These are phyloP conservation scores for Nepenthes gracilis DNA, from an alignment of 148 eudicot genomes.

Conservation along the genomic window DNA sequence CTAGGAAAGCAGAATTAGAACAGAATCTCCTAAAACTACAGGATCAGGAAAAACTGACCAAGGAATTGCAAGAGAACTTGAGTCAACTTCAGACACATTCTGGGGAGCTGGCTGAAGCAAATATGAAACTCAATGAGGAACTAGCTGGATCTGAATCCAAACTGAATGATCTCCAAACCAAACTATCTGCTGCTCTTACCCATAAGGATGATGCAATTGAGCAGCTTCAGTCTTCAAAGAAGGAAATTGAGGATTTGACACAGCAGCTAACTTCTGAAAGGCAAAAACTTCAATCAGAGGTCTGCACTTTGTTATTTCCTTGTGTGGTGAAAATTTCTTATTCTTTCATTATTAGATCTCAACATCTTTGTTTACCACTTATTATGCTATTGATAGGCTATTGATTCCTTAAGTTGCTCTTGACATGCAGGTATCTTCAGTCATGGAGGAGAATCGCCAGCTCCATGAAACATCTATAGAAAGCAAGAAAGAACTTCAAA, in stretches of 20 bases:
- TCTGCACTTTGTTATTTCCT: slow-evolving; percentile 5
- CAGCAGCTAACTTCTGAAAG: slow-evolving; percentile 52
- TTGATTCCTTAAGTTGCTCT: background rate
- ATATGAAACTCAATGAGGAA: slow-evolving; percentile 33
- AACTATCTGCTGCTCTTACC: slow-evolving; percentile 24
- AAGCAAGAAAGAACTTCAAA: slow-evolving; percentile 39
- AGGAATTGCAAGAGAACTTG: slow-evolving; percentile 31
- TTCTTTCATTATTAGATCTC: background rate
- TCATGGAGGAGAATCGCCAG: slow-evolving; percentile 40
- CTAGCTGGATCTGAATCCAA: slow-evolving; percentile 32
- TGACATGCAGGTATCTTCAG: slow-evolving; percentile 42
- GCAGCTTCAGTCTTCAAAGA: slow-evolving; percentile 32
- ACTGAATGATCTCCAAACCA: slow-evolving; percentile 37
- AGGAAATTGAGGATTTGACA: slow-evolving; percentile 49
- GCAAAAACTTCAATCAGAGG: slow-evolving; percentile 65
- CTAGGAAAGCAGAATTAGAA: slow-evolving; percentile 48
- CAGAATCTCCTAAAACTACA: slow-evolving; percentile 27
- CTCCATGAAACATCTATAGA: slow-evolving; percentile 27
- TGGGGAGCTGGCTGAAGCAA: slow-evolving; percentile 25
- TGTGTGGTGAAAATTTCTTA: background rate
- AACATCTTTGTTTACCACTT: background rate
- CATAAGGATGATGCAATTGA: slow-evolving; percentile 49
- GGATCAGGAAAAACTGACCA: slow-evolving; percentile 37
- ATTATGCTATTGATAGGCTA: too few species aligned
- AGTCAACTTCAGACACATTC: slow-evolving; percentile 25